Percentiles rank a stretch among this genome's conserved stretches.
Conservation (phyloP, 176 grass and related monocot genomes). For the Coix lacrymajobi region DNA sequence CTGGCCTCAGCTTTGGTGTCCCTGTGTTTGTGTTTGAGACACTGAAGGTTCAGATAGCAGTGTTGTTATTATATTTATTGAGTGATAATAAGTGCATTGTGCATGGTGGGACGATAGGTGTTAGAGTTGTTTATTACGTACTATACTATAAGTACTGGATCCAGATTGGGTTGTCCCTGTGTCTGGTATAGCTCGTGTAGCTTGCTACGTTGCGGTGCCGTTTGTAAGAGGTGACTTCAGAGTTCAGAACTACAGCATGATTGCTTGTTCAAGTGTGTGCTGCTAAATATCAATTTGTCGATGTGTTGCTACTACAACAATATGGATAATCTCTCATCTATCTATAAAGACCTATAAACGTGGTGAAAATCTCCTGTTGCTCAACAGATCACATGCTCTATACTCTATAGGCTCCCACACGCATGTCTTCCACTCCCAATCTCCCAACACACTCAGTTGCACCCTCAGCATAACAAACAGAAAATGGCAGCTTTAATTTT, state of each 20-base stretch:
- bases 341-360: background rate
- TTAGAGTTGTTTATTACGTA: background rate
- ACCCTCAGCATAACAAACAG: no score
- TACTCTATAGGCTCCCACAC: no score
- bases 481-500: no score
- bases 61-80: background rate
- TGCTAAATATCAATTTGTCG: background rate
- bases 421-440: no score
- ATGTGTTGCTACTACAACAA: background rate
- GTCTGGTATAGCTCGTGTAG: background rate
- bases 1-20: background rate
- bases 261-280: constrained; percentile 2
- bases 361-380: background rate
- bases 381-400: background rate
- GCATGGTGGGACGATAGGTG: constrained; percentile 5
- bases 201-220: background rate
- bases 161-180: background rate
- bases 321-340: background rate
- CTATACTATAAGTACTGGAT: background rate
- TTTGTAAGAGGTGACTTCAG: constrained; percentile 11
- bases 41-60: constrained; percentile 2
- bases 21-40: background rate
- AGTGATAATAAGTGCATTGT: constrained; percentile 30
- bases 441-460: no score
- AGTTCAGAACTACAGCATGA: background rate